Base-by-base conservation (phyloP, 768 basidiomycete genomes). In the Pleurotus tuoliensis region DNA sequence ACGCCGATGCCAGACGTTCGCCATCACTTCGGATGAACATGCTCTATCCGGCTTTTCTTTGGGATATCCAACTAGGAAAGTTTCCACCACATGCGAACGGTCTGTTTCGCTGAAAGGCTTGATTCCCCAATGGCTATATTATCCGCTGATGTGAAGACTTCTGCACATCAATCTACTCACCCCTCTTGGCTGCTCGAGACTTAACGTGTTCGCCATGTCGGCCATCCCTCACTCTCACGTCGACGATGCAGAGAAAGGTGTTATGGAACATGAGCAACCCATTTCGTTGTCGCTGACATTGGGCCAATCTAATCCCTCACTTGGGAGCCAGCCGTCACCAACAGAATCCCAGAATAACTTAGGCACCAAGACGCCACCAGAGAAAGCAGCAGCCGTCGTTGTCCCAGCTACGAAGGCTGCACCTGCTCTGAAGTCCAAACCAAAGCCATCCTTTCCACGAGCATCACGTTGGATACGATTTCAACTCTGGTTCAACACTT, bases 401-500 rank as follows among this genome's bases (percentile, higher is more conserved):
- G 39, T 11, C 7, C 51, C 51, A 13, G 16, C 24, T 13, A 58
- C 52, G 44, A 49, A 58, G 0, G n/a, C 47, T 11, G 60, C 56
- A 18, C 54, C 58, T 15, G 57, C 55, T 6, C 44, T 53, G 41
- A 34, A 34, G 30, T 25, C 57, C 13, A 41, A 50, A n/a, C 38
- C 45, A 44, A 65, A 61, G 41, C 37, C 67, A n/a, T 41, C 37
- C 76, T 76, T 68, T 72, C 68, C 65, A 77, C 77, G 66, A 72
- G 69, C 34, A 78, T 80, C 51, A 38, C 76, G 78, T 40, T 82
- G 81, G 74, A 82, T 87, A 55, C 69, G 76, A 47, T 83, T 84
- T 67, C 78, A 78, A 56, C 69, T 90, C 22, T 92, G 90, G 90
- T 91, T 85, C 69, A 88, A 92, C 63, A 86, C 84, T 0, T 92